phyloP scores from a whole-genome alignment of 106 monocot genomes.

The Narthecium ossifragum region DNA sequence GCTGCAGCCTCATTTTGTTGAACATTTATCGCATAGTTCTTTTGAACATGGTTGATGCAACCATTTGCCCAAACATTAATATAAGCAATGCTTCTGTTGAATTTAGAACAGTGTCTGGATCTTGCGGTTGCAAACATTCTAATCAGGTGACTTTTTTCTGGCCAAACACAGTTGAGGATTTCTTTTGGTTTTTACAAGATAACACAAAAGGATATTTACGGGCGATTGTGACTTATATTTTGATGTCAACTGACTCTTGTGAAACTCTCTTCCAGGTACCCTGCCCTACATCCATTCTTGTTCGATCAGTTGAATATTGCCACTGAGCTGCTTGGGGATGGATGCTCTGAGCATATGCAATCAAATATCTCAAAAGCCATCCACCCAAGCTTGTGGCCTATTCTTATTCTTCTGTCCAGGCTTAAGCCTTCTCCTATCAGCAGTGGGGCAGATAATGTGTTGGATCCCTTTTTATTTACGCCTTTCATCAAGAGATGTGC shows the following conservation, averaged over 20 bases:
- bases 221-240: no score
- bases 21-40: no score
- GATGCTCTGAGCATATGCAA: constrained; percentile 21
- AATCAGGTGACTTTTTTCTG: no score
- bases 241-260: constrained; percentile 3
- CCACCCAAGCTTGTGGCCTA: constrained; percentile 95
- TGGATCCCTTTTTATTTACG: constrained; percentile 77
- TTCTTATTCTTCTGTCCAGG: constrained; percentile 87
- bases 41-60: no score
- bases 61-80: no score
- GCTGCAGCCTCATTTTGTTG: no score
- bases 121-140: no score
- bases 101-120: no score
- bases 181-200: no score
- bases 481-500: constrained; percentile 80
- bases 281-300: constrained; percentile 83
- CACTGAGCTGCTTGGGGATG: constrained; percentile 47
- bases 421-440: constrained; percentile 84
- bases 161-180: no score
- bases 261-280: constrained; percentile 57
- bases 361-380: constrained; percentile 66
- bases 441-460: constrained; percentile 46
- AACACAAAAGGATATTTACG: no score
- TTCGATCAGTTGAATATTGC: constrained; percentile 68
- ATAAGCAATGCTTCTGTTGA: no score